Base-by-base conservation (phyloP, 1,284 basidiomycete genomes). In the Fomitopsis pinicola region DNA sequence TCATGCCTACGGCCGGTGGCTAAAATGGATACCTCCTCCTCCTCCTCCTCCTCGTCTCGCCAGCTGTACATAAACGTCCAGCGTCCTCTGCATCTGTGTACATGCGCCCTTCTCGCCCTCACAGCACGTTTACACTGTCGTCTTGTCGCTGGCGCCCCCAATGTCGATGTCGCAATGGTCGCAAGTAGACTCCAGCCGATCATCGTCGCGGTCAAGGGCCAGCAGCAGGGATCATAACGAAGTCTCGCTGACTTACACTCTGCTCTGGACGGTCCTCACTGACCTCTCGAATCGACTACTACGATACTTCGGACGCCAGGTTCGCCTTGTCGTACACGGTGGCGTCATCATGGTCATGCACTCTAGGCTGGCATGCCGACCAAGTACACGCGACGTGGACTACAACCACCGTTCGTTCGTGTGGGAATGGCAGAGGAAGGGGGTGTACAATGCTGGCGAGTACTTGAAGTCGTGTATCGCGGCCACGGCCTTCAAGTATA, bases 341-440 rank as follows among this genome's bases (percentile, higher is more conserved):
- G 87, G 87, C 1, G 86, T 84, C 0, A 84, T 85, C 59, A 87
- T 88, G 84, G 79, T 89, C 36, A 78, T 89, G 3, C 86, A 89
- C 56, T 75, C 75, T 74, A 56, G 59, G 60, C 56, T 82, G 76
- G 58, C 76, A 71, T 44, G 74, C 68, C 77, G 87, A 38, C 76
- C 76, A 9, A 79, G 77, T 7, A 89, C 87, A 0, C 77, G 85
- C 36, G 87, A 89, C 68, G 76, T 89, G 35, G 86, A 89, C 73
- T 85, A 85, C 71, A 81, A 87, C 59, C 76, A 80, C 38, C 79
- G 87, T 10, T 79, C 82, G 0, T 87, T 89, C 61, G 78, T 79
- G 1, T 70, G 75, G 6, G 85, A 88, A 66, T 85, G 81, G 78
- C 69, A 72, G 1, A 73, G 76, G 42, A 68, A 75, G 33, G 82